Percentiles rank a stretch among this genome's conserved stretches.
phyloP scores from a whole-genome alignment of 441 rosid species.

The Pelargonium fulgidum region DNA sequence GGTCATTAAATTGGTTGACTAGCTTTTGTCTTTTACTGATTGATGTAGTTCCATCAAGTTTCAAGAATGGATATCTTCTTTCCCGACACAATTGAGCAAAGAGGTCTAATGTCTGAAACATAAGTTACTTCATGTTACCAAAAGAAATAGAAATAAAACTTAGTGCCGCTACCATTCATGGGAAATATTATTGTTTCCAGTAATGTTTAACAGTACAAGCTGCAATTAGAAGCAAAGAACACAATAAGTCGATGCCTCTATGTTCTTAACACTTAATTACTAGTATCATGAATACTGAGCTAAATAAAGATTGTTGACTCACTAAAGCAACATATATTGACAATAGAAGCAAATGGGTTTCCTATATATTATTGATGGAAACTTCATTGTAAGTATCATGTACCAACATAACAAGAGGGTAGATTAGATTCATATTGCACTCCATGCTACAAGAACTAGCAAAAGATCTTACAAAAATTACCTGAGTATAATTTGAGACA shows the following conservation, averaged over 20 bases:
- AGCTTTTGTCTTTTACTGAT: constrained; percentile 94
- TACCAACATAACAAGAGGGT: too few relatives aligned
- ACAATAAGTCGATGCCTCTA: background rate
- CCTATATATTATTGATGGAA: background rate
- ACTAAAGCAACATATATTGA: background rate
- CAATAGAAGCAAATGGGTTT: background rate
- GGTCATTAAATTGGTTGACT: constrained; percentile 83
- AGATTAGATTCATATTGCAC: constrained; percentile 14
- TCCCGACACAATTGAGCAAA: constrained; percentile 96
- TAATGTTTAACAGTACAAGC: constrained; percentile 1
- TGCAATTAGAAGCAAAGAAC: too few relatives aligned
- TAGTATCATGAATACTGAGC: background rate
- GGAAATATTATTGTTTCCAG: background rate
- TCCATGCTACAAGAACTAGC: constrained; percentile 5
- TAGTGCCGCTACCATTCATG: constrained; percentile 9
- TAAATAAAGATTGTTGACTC: background rate
- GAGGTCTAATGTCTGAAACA: constrained; percentile 86
- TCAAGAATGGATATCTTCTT: constrained; percentile 86
- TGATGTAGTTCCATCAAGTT: constrained; percentile 94
- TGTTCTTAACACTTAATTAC: background rate
- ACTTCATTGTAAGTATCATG: background rate
- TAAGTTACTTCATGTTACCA: constrained; percentile 12
- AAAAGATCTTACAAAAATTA: constrained; percentile 24
- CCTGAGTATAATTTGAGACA: constrained; percentile 98
- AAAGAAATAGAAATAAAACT: constrained; percentile 1